Evolutionary conservation across 2,329 filamentous ascomycete species (phyloP).

Genomic region (Sclerotinia glacialis): DNA sequence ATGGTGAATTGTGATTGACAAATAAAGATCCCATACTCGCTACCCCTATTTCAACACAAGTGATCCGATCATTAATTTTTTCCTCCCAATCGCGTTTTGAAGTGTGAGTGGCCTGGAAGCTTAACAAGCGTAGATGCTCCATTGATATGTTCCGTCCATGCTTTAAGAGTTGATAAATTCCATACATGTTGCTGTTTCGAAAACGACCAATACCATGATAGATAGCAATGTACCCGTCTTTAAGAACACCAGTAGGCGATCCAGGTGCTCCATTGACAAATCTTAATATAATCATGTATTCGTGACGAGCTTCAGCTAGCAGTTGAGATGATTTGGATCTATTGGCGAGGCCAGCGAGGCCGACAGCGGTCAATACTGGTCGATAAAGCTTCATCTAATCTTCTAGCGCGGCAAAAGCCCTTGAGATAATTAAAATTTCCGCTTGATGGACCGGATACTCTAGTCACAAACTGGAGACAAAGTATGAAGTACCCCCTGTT

Average conservation of each 20-base stretch:
- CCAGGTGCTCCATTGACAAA: slow-evolving; percentile 50
- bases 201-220: slow-evolving; percentile 52
- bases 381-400: slow-evolving; percentile 20
- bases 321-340: slow-evolving; percentile 38
- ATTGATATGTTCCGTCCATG: slow-evolving; percentile 54
- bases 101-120: slow-evolving; percentile 49
- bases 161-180: slow-evolving; percentile 44
- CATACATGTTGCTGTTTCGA: slow-evolving; percentile 50
- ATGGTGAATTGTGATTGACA: neutral
- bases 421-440: slow-evolving; percentile 23
- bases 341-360: slow-evolving; percentile 50
- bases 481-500: slow-evolving; percentile 27
- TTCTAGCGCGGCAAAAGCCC: slow-evolving; percentile 18
- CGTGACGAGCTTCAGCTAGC: slow-evolving; percentile 48
- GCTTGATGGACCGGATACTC: slow-evolving; percentile 16
- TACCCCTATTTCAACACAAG: neutral
- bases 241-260: slow-evolving; percentile 45
- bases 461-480: slow-evolving; percentile 20
- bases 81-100: slow-evolving; percentile 46
- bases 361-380: slow-evolving; percentile 50
- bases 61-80: neutral
- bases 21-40: neutral
- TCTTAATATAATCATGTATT: slow-evolving; percentile 49
- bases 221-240: slow-evolving; percentile 54
- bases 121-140: slow-evolving; percentile 51